Evolutionary conservation across 1,284 basidiomycete genomes (phyloP), one percentile per base, ranked within the genome.

Genomic region (Austroboletus olivaceoglutinosus): DNA sequence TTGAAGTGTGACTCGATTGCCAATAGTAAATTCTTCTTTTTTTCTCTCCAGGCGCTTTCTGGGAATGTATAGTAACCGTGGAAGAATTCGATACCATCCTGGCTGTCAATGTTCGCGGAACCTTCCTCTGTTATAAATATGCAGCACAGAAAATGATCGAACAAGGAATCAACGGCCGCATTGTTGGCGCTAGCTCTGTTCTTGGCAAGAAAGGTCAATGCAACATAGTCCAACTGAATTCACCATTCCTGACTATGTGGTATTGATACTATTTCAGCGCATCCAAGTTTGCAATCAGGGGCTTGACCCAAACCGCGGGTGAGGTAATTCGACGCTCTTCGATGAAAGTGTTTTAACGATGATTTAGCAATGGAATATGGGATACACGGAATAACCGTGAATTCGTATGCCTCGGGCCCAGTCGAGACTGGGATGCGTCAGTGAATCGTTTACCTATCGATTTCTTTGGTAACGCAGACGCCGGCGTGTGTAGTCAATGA

Each of bases 321-420:
- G 31, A 8, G 56, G 42, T 31, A 1, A 1, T 4, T 15, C 38
- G 19, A 38, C 9, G 15, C 13, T 31, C 15, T 23, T 34, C 5
- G 7, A 22, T 46, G 7, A 22, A 30, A 15, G 7, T 21, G 15
- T 30, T 43, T 45, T 52, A n/a, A 65, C 18, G 19, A 3, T 34
- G 5, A 15, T 18, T 46, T 51, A 68, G 76, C 75, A 0, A 30
- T 60, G 15, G 76, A 80, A 50, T 56, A 76, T 18, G 73, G 69
- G 4, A 57, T 61, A 31, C 48, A 78, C 50, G 64, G 67, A 3
- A 76, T 81, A 46, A 80, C 75, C 0, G 78, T 77, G 5, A 81
- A 80, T 48, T 73, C 76, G 3, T 81, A 81, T 51, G 76, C 78
- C 5, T 77, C 80, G 1, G 76, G 76, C 27, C 59, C 64, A 13